Base-by-base conservation (phyloP, 495 filamentous ascomycete genomes). In the Extremus antarcticus region DNA sequence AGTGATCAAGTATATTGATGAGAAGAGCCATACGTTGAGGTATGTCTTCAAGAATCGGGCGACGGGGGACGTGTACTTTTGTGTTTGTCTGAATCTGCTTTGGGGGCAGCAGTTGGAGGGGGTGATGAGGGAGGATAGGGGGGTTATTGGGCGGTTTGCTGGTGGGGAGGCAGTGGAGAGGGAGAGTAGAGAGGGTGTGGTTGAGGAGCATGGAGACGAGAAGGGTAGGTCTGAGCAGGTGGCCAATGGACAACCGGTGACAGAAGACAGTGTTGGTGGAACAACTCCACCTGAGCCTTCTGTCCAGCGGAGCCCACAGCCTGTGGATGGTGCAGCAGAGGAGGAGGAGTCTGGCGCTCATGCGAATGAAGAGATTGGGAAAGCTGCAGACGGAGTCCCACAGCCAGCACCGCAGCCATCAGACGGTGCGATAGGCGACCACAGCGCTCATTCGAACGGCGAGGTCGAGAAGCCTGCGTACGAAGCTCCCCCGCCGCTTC, bases 21-120 rank as follows among this genome's bases (percentile, higher is more conserved):
- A 68, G 35, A 69, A 71, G 51, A 69, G 65, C 19, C 68, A 71
- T 56, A 29, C 51, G 22, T 40, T 71, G 53, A 54, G 68, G 0
- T 71, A 63, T 52, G 67, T 71, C 40, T 61, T 69, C 41, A 71
- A 71, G 60, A 64, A 71, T 46, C 40, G 64, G 15, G 39, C 25
- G 24, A 71, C 60, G 13, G 65, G 58, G 1, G 68, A 68, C 10
- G 61, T 71, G 15, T 62, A 62, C 17, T 65, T 71, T 24, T 62
- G 63, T 21, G 58, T 69, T 22, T 58, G 65, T n/a, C 67, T 69
- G 40, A 60, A 60, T 11, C 43, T 71, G 19, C 56, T 71, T 0
- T 69, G 66, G 50, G 68, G 68, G 3, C 53, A 66, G 47, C 45
- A 64, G 43, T 43, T 69, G 40, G 43, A 65, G 46, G 54, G 58